Evolutionary conservation across 2,329 filamentous ascomycete genomes (phyloP), one percentile per base, ranked within the genome.

Genomic region (Aureobasidium sp.): DNA sequence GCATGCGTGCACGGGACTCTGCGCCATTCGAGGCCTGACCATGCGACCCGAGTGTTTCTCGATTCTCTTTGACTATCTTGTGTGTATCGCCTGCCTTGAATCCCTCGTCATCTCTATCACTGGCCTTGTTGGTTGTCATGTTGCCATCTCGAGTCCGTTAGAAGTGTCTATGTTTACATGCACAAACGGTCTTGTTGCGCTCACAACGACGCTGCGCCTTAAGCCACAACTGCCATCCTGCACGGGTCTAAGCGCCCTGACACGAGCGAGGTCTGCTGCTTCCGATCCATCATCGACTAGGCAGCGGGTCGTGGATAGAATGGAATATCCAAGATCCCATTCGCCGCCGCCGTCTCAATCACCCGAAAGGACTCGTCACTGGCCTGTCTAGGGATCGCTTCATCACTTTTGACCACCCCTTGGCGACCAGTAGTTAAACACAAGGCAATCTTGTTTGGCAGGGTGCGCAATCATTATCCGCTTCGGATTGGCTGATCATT

Each of bases 381-480:
- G 2, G 22, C 48, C 15, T n/a, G 15, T 47, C 34, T 20, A 44
- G n/a, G 5, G 25, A 31, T 39, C 9, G 11, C 44, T 27, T 27
- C 3, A 25, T 57, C 25, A 44, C 42, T 29, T 31, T 31, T 31
- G 27, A 59, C 31, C 22, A n/a, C 20, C 31, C n/a, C 25, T 27
- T 48, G 42, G 31, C 31, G 31, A 34, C 12, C 36, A 31, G 39
- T 55, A 25, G n/a, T 22, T 29, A 31, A 27, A 48, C 14, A 59
- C 42, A 37, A 41, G 34, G 20, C 42, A 59, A 59, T 59, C 42
- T 59, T 59, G 55, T 48, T 44, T 59, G 34, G 41, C 34, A 59
- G 42, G 25, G 17, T 48, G 25, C 55, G 55, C 55, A 59, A 59
- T 59, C 41, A 45, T 57, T 45, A 57, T 45, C 53, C 53, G 52